phyloP scores from a whole-genome alignment of 2,329 filamentous ascomycete genomes.

The Apiospora pterosperma region DNA sequence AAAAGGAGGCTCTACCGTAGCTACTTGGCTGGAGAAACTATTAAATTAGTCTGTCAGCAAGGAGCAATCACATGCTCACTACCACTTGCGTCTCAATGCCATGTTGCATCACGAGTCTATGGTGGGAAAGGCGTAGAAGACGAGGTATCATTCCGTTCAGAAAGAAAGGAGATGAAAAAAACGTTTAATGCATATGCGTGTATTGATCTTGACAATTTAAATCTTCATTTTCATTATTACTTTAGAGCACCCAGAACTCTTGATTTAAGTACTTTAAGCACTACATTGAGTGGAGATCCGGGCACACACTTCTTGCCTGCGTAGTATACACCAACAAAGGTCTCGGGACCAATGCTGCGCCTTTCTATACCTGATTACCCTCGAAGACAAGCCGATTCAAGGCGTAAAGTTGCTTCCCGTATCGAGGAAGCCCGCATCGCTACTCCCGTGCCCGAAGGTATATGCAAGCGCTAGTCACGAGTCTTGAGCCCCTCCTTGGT shows the following conservation, averaged over 20 bases:
- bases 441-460: background rate
- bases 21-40: no score
- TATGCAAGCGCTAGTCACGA: conserved; percentile 5
- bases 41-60: no score
- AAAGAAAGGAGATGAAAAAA: no score
- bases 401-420: background rate
- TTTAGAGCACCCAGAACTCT: background rate
- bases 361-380: background rate
- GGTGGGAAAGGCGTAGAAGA: background rate
- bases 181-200: background rate
- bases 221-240: background rate
- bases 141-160: background rate
- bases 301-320: background rate
- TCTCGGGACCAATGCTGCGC: background rate
- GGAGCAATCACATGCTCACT: background rate
- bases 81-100: background rate
- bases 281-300: background rate
- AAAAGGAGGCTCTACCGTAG: background rate
- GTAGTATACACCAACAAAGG: background rate
- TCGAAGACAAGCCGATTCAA: background rate
- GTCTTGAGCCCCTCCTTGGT: conserved; percentile 17
- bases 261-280: background rate
- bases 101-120: background rate
- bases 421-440: background rate
- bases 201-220: background rate